phyloP scores from a whole-genome alignment of 2,329 filamentous ascomycete species.

The Hypoxylon rubiginosum region DNA sequence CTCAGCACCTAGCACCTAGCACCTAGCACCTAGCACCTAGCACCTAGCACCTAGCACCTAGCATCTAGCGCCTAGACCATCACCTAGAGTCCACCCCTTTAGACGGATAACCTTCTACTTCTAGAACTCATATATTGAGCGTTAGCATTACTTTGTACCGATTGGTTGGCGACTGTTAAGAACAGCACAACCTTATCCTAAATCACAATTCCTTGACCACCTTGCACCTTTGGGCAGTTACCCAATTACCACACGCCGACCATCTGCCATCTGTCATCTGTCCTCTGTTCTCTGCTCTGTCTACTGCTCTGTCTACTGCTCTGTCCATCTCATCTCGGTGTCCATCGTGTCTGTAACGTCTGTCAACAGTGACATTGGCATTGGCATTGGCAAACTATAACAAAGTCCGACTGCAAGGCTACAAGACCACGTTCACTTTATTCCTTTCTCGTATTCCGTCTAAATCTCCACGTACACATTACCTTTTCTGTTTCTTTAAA shows the following conservation, averaged over 20 bases:
- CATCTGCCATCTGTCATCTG: neutral
- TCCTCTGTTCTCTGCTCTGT: neutral
- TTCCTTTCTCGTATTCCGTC: constrained; percentile 14
- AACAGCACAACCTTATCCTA: constrained; percentile 42
- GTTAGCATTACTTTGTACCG: constrained; percentile 19
- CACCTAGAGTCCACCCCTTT: constrained; percentile 17
- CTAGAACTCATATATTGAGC: constrained; percentile 22
- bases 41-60: neutral
- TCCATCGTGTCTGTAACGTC: neutral
- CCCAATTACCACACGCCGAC: constrained; percentile 4
- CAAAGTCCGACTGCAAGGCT: neutral
- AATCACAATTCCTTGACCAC: constrained; percentile 27
- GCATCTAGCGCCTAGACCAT: neutral
- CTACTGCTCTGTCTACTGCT: neutral
- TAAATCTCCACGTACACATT: neutral
- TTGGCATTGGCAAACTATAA: neutral
- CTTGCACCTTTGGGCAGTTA: too few relatives aligned
- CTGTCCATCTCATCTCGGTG: constrained; percentile 5
- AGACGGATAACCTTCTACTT: constrained; percentile 36
- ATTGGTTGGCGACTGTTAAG: constrained; percentile 38
- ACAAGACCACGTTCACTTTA: constrained; percentile 29
- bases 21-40: neutral
- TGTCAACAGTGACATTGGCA: neutral
- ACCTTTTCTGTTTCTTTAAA: neutral
- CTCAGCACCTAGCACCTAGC: neutral